These are phyloP conservation scores for Colletotrichum sp. DNA, from an alignment of 2,329 filamentous ascomycete genomes.

Conservation along the genomic window DNA sequence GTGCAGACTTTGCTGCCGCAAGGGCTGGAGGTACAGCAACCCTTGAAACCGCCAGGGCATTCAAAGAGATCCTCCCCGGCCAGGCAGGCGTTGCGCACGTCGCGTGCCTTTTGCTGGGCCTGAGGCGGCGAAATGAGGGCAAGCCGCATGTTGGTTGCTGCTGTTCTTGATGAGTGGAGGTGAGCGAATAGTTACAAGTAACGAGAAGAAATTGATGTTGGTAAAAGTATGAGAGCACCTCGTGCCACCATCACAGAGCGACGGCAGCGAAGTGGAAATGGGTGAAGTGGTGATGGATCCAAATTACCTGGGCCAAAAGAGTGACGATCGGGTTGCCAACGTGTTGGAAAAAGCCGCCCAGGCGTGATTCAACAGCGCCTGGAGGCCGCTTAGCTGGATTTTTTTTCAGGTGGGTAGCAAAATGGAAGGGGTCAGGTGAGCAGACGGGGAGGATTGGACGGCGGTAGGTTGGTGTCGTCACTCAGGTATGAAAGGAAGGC, in stretches of 20 bases:
- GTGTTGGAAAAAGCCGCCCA: not conserved
- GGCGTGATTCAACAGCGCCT: not conserved
- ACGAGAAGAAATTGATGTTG: not conserved
- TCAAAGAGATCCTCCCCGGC: slow-evolving; percentile 37
- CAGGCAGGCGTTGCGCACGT: slow-evolving; percentile 29
- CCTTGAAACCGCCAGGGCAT: slow-evolving; percentile 40
- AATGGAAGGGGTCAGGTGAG: not conserved
- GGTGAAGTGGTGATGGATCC: not conserved
- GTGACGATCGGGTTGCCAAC: not conserved
- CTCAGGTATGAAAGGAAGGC: not conserved
- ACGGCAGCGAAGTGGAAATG: not conserved
- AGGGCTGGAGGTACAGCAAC: slow-evolving; percentile 52
- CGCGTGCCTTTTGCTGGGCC: not conserved
- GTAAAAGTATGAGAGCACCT: not conserved
- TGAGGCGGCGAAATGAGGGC: not conserved
- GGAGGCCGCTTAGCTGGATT: not conserved
- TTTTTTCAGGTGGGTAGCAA: not conserved
- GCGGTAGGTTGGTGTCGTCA: not conserved
- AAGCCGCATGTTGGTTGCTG: slow-evolving; percentile 1
- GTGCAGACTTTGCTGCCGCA: slow-evolving; percentile 39
- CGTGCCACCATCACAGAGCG: not conserved
- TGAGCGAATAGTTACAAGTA: not conserved
- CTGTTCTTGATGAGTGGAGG: not conserved
- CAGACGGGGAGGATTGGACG: not conserved
- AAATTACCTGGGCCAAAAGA: not conserved